These are phyloP conservation scores for Mimosa pudica DNA, from an alignment of 306 rosid species.

Conservation along the genomic window DNA sequence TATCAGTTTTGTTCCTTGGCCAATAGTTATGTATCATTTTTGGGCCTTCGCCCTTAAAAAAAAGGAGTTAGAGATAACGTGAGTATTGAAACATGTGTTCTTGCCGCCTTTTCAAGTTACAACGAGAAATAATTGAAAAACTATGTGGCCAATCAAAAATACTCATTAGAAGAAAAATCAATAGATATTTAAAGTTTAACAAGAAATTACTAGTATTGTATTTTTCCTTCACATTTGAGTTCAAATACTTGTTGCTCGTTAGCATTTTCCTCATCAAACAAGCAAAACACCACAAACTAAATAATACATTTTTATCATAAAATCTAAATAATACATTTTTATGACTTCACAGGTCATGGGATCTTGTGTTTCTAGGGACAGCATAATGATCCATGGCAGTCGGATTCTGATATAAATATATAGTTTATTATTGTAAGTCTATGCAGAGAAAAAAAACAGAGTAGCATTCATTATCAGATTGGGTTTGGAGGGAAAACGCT, in stretches of 20 bases:
- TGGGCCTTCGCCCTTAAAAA: too few relatives aligned
- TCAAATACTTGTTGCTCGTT: neutral
- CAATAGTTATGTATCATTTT: too few relatives aligned
- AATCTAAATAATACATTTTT: neutral
- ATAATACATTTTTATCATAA: neutral
- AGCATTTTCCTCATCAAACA: conserved; percentile 5
- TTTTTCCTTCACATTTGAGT: conserved; percentile 14
- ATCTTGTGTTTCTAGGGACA: conserved; percentile 1
- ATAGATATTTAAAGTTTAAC: neutral
- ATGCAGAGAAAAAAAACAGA: neutral
- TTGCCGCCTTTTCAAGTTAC: conserved; percentile 2
- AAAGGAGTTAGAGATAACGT: conserved; percentile 8
- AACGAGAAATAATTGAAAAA: neutral
- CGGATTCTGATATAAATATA: neutral
- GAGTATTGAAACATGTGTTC: conserved; percentile 18
- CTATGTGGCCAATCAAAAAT: neutral
- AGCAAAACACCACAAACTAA: neutral
- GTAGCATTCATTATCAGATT: conserved; percentile 9
- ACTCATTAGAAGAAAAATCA: neutral
- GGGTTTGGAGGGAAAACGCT: conserved; percentile 16
- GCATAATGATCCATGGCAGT: conserved; percentile 1
- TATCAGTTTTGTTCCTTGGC: too few relatives aligned
- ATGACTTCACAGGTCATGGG: neutral
- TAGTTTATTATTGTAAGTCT: conserved; percentile 3
- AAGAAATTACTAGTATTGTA: neutral